Evolutionary conservation across 2,329 filamentous ascomycete species (phyloP), one percentile per base, ranked within the genome.

Genomic region (Colletotrichum salicis): DNA sequence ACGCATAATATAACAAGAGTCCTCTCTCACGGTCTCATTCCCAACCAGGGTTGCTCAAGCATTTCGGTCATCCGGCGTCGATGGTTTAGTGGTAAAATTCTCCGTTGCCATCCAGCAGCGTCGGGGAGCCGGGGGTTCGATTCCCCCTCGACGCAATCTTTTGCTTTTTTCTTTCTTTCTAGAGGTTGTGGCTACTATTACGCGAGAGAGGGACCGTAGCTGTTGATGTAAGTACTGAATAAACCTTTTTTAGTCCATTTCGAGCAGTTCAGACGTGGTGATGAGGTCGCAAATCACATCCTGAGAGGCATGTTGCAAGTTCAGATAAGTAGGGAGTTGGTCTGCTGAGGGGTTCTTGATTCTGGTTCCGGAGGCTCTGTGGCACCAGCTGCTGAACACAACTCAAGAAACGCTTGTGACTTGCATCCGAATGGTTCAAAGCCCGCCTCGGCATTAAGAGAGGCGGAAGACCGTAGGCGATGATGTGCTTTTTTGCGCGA

Each of bases 1-100:
- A 41, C 61, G n/a, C 48, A 29, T 15, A 55, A 56, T 3, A 24
- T 31, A 41, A 56, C n/a, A 64, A 54, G 15, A 64, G 2, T 6
- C 11, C 22, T 41, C 61, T 19, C 15, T 11, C 10, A 4, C 15
- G 5, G 22, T 1, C 1, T 3, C 13, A 10, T n/a, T 24, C 12
- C 22, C 61, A 56, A 29, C 61, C 33, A 55, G 45, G 11, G 51
- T 45, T 4, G 19, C 19, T 29, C 22, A 7, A 41, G 33, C 10
- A 12, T 35, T 22, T 19, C 48, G 4, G 31, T 29, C 24, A n/a
- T 29, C 5, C 5, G 22, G 61, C 61, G 51, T 48, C 61, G 61
- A 64, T 64, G 61, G 61, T 64, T 64, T 64, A 64, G 61, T 64
- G 60, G 60, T 63, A 63, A 63, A 63, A 63, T 63, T 63, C 60